These are phyloP conservation scores for Tolypocladium album DNA, from an alignment of 2,329 filamentous ascomycete genomes.

Conservation along the genomic window DNA sequence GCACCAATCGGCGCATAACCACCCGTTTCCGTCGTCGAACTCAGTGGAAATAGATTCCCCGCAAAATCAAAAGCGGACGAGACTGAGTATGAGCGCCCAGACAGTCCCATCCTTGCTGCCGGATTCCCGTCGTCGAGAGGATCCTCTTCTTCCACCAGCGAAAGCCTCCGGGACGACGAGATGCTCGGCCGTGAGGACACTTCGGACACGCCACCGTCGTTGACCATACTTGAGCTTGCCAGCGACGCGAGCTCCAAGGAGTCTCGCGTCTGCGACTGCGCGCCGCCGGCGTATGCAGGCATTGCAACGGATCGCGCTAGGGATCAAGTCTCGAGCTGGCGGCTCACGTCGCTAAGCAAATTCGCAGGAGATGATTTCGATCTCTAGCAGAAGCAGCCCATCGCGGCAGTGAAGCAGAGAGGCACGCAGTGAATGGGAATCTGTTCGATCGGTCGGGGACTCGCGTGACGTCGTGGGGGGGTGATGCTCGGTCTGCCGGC, in stretches of 20 bases:
- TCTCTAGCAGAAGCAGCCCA: conserved; percentile 13
- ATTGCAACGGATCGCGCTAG: conserved; percentile 23
- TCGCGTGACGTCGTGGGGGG: conserved; percentile 7
- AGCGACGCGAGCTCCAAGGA: conserved; percentile 94
- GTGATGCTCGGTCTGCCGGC: neutral
- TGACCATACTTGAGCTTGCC: conserved; percentile 60
- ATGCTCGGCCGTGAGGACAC: conserved; percentile 74
- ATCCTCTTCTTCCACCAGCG: conserved; percentile 71
- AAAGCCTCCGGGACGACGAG: conserved; percentile 84
- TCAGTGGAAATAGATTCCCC: conserved; percentile 85
- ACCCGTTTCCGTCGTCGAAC: conserved; percentile 59
- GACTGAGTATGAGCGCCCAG: conserved; percentile 67
- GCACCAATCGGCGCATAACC: conserved; percentile 82
- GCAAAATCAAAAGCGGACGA: conserved; percentile 93
- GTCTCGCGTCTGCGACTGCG: conserved; percentile 55
- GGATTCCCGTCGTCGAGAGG: conserved; percentile 52
- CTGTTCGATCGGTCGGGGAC: neutral
- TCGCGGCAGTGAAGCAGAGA: conserved; percentile 8
- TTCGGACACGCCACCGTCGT: conserved; percentile 47
- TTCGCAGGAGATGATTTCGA: neutral
- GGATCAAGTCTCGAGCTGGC: neutral
- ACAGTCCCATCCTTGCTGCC: conserved; percentile 25
- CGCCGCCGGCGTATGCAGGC: conserved; percentile 23
- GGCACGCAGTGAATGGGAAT: conserved; percentile 1
- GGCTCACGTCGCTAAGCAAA: neutral